Base-by-base conservation (phyloP, 805 yeast genomes). In the Cyberlindnera japonica region DNA sequence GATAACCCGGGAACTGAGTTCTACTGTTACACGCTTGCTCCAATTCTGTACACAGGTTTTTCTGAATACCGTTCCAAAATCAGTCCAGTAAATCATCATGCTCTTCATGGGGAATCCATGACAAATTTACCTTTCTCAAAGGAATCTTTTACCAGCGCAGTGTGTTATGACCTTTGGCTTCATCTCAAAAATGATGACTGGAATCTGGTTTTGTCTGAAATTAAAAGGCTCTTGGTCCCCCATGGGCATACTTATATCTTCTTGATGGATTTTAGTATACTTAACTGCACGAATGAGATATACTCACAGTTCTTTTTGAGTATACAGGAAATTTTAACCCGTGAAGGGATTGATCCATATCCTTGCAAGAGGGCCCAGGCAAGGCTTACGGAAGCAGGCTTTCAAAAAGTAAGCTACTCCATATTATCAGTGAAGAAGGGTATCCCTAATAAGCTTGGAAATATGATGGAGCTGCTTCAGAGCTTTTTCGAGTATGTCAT, bases 11-110 rank as follows among this genome's bases (percentile, higher is more conserved):
- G n/a, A 2, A 25, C 47, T 2, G 53, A 51, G 12, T 19, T 50
- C 21, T 54, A 49, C 25, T 39, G 43, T 23, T 57, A 42, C 32
- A 40, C 58, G 1, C 31, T 38, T 5, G 38, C 41, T 3, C 55
- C 53, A 14, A 39, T 48, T 1, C 35, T 41, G 6, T 44, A 42
- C 22, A 48, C 50, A 4, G 41, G 44, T 6, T 35, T 33, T 13
- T 33, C 48, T 6, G 44, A 48, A n/a, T 37, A 35, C 21, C 47
- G 38, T 18, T n/a, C 43, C 2, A 22, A 22, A 4, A 35, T 53
- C 7, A 58, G 59, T 2, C 61, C 61, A 2, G 11, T 43, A 3
- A 55, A 57, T 30, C 47, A 44, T 28, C 57, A 54, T 35, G 14
- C 44, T 0, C 35, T 54, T 4, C 50, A 44, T 31, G 59, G 58